Conservation (phyloP, 176 grass and related monocot genomes). For the Melocanna baccifera region DNA sequence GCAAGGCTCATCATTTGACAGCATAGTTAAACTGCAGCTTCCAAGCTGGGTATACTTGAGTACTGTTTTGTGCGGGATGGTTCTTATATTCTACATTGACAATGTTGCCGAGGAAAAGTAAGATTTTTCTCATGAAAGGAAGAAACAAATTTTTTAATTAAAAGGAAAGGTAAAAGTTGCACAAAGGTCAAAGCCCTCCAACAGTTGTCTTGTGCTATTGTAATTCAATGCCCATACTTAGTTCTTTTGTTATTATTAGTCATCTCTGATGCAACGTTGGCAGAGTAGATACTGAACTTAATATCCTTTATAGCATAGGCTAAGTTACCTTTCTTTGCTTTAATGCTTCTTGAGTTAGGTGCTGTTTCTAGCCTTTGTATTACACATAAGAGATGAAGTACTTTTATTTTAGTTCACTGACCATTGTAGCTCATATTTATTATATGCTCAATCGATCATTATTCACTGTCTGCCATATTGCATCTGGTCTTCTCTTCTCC, state of each 20-base stretch:
- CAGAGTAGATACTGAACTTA: conserved; percentile 11
- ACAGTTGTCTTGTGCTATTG: background rate
- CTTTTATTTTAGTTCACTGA: conserved; percentile 1
- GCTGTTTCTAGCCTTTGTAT: background rate
- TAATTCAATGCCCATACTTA: background rate
- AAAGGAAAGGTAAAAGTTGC: background rate
- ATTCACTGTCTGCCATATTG: conserved; percentile 55
- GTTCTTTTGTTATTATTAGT: background rate
- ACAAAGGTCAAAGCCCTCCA: background rate
- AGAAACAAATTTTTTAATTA: background rate
- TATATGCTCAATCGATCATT: background rate
- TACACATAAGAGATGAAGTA: background rate
- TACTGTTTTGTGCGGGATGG: conserved; percentile 81
- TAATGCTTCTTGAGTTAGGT: conserved; percentile 6
- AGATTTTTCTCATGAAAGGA: conserved; percentile 18
- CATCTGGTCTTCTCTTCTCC: conserved; percentile 97
- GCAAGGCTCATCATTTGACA: conserved; percentile 81
- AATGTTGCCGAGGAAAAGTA: conserved; percentile 96
- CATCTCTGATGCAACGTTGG: background rate
- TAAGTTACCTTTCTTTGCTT: background rate
- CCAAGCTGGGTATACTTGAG: conserved; percentile 95
- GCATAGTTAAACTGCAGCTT: conserved; percentile 85
- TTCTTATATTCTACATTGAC: conserved; percentile 89
- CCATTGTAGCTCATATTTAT: conserved; percentile 12
- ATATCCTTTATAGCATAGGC: background rate